These are phyloP conservation scores for Mucuna pruriens DNA, from an alignment of 306 rosid species.

Conservation along the genomic window DNA sequence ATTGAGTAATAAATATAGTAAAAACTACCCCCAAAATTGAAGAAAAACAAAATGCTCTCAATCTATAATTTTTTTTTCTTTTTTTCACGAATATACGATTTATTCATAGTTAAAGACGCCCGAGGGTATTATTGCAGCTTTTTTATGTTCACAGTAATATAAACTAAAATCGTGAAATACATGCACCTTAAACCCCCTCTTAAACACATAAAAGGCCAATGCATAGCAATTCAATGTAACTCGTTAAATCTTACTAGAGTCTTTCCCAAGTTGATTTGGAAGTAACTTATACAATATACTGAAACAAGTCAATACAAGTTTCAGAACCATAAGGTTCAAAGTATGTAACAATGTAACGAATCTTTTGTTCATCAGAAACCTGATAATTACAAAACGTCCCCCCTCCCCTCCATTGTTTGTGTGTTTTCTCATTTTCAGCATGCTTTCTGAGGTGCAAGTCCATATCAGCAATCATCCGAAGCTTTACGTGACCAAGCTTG, in stretches of 20 bases:
- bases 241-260: neutral
- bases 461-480: neutral
- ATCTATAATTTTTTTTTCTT: neutral
- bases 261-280: neutral
- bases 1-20: neutral
- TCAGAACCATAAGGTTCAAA: neutral
- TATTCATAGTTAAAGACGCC: neutral
- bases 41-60: neutral
- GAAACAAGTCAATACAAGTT: slow-evolving; percentile 22
- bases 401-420: neutral
- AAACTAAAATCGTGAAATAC: neutral
- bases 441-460: neutral
- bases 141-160: neutral
- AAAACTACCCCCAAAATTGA: neutral
- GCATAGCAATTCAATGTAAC: neutral
- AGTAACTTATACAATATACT: neutral
- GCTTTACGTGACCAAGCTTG: neutral
- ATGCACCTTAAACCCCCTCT: neutral
- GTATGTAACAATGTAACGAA: slow-evolving; percentile 19
- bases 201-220: neutral
- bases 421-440: neutral
- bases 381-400: slow-evolving; percentile 22
- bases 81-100: neutral
- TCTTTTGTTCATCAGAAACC: slow-evolving; percentile 11
- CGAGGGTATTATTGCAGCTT: neutral